Percentiles rank a stretch among this genome's conserved stretches.
Evolutionary conservation across 345 rosid genomes (phyloP).

Genomic region (Eucalyptus polyanthemos): DNA sequence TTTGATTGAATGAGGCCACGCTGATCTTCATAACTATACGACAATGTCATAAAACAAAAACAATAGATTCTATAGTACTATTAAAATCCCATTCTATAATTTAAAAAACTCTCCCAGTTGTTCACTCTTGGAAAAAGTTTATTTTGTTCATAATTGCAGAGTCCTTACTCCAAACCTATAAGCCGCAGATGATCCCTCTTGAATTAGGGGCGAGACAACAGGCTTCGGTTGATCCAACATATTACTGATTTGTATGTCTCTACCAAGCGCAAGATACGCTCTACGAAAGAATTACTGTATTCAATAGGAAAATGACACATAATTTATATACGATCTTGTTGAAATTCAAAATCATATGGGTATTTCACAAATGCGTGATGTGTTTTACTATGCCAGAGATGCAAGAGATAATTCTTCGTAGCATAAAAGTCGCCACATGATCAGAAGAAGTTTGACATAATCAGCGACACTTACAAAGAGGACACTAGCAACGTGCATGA

Average conservation of each 20-base stretch:
- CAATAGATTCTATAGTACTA: neutral
- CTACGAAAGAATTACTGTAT: neutral
- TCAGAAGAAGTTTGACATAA: neutral
- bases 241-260: neutral
- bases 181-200: neutral
- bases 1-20: neutral
- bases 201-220: neutral
- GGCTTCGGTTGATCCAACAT: neutral
- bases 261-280: neutral
- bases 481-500: neutral
- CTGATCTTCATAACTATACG: neutral
- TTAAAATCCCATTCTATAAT: neutral
- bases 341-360: neutral
- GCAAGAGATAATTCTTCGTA: neutral
- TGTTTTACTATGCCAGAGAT: neutral
- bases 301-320: neutral
- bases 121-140: neutral
- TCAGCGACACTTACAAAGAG: neutral
- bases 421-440: neutral
- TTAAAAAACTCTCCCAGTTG: neutral
- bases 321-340: neutral
- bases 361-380: neutral
- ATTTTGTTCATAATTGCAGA: neutral
- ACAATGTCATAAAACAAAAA: neutral
- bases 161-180: neutral